A percentile compares a stretch with the other conserved stretches of the same genome.
Evolutionary conservation across 176 grass and related monocot genomes (phyloP).

Genomic region (Avena insularis): DNA sequence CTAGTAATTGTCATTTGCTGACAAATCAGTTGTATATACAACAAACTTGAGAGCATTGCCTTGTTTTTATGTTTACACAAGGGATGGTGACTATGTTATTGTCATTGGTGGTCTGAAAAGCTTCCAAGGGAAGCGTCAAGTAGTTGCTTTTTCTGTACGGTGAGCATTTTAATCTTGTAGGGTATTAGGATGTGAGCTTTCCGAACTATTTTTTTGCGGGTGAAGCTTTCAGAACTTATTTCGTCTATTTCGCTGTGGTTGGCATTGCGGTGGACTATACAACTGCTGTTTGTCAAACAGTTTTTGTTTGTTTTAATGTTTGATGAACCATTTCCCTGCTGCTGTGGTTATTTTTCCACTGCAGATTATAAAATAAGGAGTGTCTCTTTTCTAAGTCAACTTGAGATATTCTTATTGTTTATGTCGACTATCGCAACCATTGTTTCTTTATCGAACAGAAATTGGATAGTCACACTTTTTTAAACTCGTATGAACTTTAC

Average conservation of each 20-base stretch:
- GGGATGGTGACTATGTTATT: slow-evolving; percentile 77
- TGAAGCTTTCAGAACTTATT: not conserved
- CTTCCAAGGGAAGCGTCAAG: slow-evolving; percentile 84
- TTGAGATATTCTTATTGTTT: not conserved
- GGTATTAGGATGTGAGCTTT: slow-evolving; percentile 20
- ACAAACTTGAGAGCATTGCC: slow-evolving; percentile 18
- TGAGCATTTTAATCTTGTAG: slow-evolving; percentile 44
- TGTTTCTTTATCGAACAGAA: not conserved
- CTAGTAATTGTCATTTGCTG: slow-evolving; percentile 1
- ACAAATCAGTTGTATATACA: not conserved
- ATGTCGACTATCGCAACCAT: not conserved
- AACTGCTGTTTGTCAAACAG: not conserved
- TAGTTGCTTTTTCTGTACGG: slow-evolving; percentile 78
- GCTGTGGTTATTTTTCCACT: not conserved
- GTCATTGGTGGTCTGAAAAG: slow-evolving; percentile 81
- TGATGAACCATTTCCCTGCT: not conserved
- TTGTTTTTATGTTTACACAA: slow-evolving; percentile 46
- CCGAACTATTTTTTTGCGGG: not conserved
- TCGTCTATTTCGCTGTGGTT: not conserved
- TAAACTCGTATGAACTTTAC: not conserved
- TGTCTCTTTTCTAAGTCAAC: not conserved
- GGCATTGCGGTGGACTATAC: not conserved
- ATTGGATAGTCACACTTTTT: not conserved
- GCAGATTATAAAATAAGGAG: not conserved
- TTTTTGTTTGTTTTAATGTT: not conserved